Percentiles rank a stretch among this genome's conserved stretches.
Evolutionary conservation across 1,139 yeast genomes (phyloP).

Genomic region (Candida labiduridarum): DNA sequence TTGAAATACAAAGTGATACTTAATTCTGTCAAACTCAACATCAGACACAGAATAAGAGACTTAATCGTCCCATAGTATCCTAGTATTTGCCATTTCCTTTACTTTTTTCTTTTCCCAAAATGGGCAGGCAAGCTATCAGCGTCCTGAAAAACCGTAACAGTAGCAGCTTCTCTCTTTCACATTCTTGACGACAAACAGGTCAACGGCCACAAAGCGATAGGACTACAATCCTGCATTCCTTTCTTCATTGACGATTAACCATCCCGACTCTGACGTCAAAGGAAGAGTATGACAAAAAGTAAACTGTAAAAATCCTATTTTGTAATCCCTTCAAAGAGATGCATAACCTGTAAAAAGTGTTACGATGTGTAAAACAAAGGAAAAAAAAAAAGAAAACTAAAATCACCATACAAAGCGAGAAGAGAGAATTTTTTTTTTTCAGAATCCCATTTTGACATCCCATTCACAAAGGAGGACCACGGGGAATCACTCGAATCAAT

Average conservation of each 20-base stretch:
- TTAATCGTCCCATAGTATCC: too few relatives aligned
- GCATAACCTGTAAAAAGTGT: neutral
- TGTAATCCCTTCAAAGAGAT: neutral
- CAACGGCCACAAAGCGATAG: too few relatives aligned
- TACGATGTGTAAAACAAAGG: neutral
- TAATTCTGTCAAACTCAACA: too few relatives aligned
- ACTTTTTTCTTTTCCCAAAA: too few relatives aligned
- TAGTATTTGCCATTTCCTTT: too few relatives aligned
- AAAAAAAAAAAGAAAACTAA: neutral
- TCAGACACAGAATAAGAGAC: too few relatives aligned
- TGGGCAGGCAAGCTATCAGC: too few relatives aligned
- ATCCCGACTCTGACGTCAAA: neutral
- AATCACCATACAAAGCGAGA: neutral
- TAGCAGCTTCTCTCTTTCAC: too few relatives aligned
- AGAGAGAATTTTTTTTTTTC: neutral
- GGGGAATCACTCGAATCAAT: neutral
- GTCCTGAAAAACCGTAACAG: too few relatives aligned
- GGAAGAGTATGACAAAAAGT: neutral
- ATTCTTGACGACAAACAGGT: too few relatives aligned
- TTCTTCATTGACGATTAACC: neutral
- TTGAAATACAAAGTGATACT: too few relatives aligned
- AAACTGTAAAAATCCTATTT: neutral
- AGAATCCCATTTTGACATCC: neutral
- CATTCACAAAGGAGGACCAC: neutral
- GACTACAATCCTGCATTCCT: too few relatives aligned